Evolutionary conservation across 2,329 filamentous ascomycete genomes (phyloP).

Genomic region (Venturia pyrina): DNA sequence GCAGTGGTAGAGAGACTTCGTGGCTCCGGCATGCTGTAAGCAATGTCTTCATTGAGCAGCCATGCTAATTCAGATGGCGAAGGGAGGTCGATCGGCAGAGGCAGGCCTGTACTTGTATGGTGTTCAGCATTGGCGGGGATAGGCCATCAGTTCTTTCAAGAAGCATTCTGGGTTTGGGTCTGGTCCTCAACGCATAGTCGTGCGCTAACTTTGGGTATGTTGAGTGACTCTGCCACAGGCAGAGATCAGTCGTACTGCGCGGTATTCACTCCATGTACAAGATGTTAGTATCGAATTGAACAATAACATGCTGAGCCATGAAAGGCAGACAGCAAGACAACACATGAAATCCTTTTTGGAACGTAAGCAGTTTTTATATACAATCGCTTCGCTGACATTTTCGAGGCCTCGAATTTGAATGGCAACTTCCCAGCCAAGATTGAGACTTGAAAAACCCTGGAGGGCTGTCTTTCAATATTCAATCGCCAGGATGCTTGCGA

Average conservation of each 20-base stretch:
- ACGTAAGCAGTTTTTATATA: neutral
- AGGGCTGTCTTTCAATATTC: neutral
- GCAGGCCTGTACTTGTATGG: neutral
- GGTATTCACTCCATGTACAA: constrained; percentile 12
- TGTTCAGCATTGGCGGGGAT: neutral
- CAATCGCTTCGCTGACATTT: too few species aligned
- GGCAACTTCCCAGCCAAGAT: neutral
- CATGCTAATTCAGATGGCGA: neutral
- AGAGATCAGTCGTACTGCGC: constrained; percentile 5
- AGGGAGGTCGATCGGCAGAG: neutral
- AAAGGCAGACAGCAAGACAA: neutral
- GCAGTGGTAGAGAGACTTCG: constrained; percentile 8
- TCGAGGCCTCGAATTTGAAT: neutral
- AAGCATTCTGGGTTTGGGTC: neutral
- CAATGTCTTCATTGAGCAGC: neutral
- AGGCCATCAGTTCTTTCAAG: neutral
- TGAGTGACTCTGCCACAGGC: constrained; percentile 12
- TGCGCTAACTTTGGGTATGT: constrained; percentile 5
- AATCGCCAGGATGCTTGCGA: neutral
- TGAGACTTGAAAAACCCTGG: neutral
- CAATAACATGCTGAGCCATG: neutral
- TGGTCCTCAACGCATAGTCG: neutral
- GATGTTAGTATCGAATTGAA: constrained; percentile 1
- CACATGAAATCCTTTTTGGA: neutral
- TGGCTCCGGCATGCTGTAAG: constrained; percentile 10